phyloP scores from a whole-genome alignment of 2,329 filamentous ascomycete genomes.

The Sclerotinia trifoliorum region DNA sequence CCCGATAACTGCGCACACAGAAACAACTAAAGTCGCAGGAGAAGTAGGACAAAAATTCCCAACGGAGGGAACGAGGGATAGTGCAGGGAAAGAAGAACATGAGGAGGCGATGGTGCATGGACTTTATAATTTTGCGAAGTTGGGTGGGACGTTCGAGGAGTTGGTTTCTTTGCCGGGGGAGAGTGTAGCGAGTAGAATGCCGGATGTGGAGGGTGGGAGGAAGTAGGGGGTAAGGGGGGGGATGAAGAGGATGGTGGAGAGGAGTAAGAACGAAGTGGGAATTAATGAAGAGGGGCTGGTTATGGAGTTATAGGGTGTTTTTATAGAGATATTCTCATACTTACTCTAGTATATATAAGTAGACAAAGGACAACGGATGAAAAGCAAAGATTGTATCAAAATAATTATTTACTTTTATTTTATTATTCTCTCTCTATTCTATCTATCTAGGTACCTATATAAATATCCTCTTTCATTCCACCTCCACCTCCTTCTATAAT shows the following conservation, averaged over 20 bases:
- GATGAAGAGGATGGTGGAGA: too few relatives aligned
- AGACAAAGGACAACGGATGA: too few relatives aligned
- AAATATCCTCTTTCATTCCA: too few relatives aligned
- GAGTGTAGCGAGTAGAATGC: conserved; percentile 15
- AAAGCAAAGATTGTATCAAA: too few relatives aligned
- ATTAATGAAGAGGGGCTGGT: background rate
- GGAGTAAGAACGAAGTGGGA: too few relatives aligned
- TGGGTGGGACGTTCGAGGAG: conserved; percentile 31
- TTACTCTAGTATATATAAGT: too few relatives aligned
- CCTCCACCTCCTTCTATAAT: too few relatives aligned
- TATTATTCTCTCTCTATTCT: too few relatives aligned
- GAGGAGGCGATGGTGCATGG: conserved; percentile 27
- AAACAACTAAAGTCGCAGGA: background rate
- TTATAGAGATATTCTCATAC: too few relatives aligned
- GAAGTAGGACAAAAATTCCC: conserved; percentile 31
- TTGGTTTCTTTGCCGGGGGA: conserved; percentile 30
- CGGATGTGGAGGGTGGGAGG: background rate
- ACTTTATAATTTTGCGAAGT: conserved; percentile 31
- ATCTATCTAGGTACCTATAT: too few relatives aligned
- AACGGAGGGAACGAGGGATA: conserved; percentile 22
- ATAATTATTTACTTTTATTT: too few relatives aligned
- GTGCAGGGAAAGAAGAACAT: conserved; percentile 22
- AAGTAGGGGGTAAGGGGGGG: background rate
- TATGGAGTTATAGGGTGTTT: too few relatives aligned
- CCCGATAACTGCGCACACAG: background rate